Conservation (phyloP, 805 yeast genomes). For the Candida andamanensis region DNA sequence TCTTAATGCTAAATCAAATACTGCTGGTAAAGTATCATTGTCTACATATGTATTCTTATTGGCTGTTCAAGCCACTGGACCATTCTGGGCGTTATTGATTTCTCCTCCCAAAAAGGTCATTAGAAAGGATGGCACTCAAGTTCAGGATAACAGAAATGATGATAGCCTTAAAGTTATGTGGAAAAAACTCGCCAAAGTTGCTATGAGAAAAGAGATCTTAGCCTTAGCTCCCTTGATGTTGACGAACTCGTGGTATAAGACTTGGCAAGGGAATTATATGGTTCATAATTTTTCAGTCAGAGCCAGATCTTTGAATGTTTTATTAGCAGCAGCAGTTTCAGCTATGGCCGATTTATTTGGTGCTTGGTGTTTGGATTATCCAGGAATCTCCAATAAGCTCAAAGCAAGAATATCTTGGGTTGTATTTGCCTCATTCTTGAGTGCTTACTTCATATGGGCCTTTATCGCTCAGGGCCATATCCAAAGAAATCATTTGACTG, state of each 20-base stretch:
- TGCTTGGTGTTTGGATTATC: constrained; percentile 14
- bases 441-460: constrained; percentile 16
- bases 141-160: constrained; percentile 6
- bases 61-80: constrained; percentile 20
- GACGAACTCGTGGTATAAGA: constrained; percentile 15
- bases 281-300: constrained; percentile 20
- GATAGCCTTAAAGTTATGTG: constrained; percentile 7
- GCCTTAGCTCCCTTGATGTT: constrained; percentile 15
- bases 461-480: constrained; percentile 9
- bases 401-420: constrained; percentile 13
- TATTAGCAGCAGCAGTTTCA: constrained; percentile 16
- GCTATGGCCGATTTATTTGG: constrained; percentile 13
- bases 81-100: constrained; percentile 14
- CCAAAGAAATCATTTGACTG: neutral
- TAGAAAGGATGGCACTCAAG: constrained; percentile 20
- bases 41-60: constrained; percentile 18
- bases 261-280: constrained; percentile 16
- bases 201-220: constrained; percentile 13
- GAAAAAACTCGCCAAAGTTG: constrained; percentile 5
- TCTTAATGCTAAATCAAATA: constrained; percentile 10
- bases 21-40: constrained; percentile 16
- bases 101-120: constrained; percentile 20
- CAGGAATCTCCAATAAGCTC: constrained; percentile 10
- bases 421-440: constrained; percentile 4
- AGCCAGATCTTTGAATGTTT: constrained; percentile 18